Evolutionary conservation across 495 filamentous ascomycete genomes (phyloP).

Genomic region (Neurospora discreta): DNA sequence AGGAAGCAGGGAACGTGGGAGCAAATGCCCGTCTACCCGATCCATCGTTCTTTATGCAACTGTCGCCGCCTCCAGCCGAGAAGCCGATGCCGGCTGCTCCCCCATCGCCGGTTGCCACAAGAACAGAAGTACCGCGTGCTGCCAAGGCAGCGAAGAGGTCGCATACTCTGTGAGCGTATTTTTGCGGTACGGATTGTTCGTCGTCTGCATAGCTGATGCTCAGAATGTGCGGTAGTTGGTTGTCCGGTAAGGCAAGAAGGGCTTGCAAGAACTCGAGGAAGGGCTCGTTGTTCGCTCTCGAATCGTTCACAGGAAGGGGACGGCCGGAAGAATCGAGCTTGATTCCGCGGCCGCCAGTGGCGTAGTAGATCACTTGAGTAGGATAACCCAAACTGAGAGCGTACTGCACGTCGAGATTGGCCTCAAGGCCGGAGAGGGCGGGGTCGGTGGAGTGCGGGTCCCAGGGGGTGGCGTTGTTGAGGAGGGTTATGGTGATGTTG

Average conservation of each 20-base stretch:
- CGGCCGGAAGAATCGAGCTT: conserved; percentile 43
- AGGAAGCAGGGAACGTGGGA: conserved; percentile 64
- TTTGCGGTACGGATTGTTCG: conserved; percentile 50
- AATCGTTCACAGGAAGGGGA: conserved; percentile 31
- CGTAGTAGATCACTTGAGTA: conserved; percentile 49
- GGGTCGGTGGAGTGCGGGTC: conserved; percentile 7
- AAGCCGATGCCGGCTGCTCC: conserved; percentile 44
- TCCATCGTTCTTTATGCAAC: conserved; percentile 57
- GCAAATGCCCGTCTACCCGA: conserved; percentile 48
- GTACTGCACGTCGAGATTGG: conserved; percentile 65
- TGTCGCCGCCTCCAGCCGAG: conserved; percentile 8
- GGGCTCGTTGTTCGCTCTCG: conserved; percentile 50
- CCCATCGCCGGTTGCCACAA: conserved; percentile 65
- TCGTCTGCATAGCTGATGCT: conserved; percentile 66
- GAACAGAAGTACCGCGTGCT: conserved; percentile 57
- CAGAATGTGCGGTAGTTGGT: conserved; percentile 59
- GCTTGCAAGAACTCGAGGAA: conserved; percentile 72
- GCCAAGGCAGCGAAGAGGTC: conserved; percentile 62
- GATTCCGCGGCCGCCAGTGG: conserved; percentile 51
- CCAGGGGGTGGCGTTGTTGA: conserved; percentile 49
- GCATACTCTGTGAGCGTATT: conserved; percentile 56
- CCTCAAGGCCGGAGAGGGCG: conserved; percentile 41
- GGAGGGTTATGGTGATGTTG: conserved; percentile 51
- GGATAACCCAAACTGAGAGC: conserved; percentile 49
- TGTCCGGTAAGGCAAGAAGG: conserved; percentile 47